Evolutionary conservation across 2,329 filamentous ascomycete genomes (phyloP).

Genomic region (Cercospora janseana): DNA sequence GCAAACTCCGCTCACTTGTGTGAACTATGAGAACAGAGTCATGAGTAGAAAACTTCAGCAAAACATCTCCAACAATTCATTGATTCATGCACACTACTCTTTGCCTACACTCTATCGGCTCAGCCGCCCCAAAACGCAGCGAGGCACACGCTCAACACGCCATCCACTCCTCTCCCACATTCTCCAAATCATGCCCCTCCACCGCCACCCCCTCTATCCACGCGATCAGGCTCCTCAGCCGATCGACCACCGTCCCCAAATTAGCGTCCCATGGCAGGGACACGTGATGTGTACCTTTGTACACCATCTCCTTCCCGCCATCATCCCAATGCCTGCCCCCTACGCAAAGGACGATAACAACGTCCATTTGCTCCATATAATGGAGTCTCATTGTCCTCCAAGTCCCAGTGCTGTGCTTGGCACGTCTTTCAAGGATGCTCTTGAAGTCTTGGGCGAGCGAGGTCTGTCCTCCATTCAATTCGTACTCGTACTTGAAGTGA

Average conservation of each 20-base stretch:
- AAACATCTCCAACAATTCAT: too few relatives aligned
- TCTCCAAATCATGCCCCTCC: constrained; percentile 5
- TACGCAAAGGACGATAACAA: neutral
- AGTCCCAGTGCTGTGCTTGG: neutral
- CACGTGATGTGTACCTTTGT: neutral
- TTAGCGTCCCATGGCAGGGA: neutral
- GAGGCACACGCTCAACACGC: too few relatives aligned
- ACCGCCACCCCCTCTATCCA: neutral
- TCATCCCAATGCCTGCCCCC: neutral
- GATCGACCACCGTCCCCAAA: neutral
- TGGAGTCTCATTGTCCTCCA: neutral
- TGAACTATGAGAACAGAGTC: too few relatives aligned
- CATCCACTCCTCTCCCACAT: neutral
- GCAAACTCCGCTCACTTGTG: too few relatives aligned
- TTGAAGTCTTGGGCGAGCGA: neutral
- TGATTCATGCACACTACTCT: too few relatives aligned
- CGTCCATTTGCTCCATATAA: neutral
- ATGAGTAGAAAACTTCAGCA: too few relatives aligned
- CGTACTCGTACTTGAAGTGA: neutral
- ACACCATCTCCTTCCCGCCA: neutral
- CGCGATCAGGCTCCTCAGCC: neutral
- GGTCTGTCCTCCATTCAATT: neutral
- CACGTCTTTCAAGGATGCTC: neutral
- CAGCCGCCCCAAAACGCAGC: too few relatives aligned
- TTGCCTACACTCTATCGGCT: too few relatives aligned